Base-by-base conservation (phyloP, 2,329 filamentous ascomycete species). In the Fonsecaea nubica region DNA sequence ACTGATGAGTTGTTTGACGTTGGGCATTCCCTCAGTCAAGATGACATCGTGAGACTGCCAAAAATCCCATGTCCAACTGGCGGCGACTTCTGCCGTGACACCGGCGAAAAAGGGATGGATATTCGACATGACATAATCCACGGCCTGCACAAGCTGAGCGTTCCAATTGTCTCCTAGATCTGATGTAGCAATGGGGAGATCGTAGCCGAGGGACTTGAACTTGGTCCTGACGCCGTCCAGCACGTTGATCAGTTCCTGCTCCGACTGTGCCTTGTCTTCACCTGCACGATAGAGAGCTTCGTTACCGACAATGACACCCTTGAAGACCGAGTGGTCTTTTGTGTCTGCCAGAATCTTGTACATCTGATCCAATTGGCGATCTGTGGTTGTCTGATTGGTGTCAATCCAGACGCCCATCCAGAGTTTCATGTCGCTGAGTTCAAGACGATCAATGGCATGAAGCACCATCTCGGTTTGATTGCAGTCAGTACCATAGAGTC, bases 341-440 rank as follows among this genome's bases (percentile, higher is more conserved):
- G 75, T 74, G 8, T 77, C 71, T 40, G 94, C 89, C 15, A 98
- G 83, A 36, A 97, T 89, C 25, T 88, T 81, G 86, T 93, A 97
- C 85, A 97, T 92, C 74, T 96, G 91, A 1, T 82, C 76, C 3
- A 98, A 82, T 76, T 98, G 94, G 6, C 94, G 89, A 18, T 84
- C 80, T 75, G 95, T 97, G 65, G 94, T 97, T 0, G 92, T 96
- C 8, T 82, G 77, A 77, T 97, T 96, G 63, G 82, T 85, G 75
- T 95, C 93, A 69, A 96, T 90, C 92, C 93, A 97, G 3, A 98
- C 93, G 15, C 94, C 94, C 53, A 98, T 83, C 94, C 94, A 98
- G 69, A 98, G 83, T 78, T 96, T 96, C 82, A 96, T 88, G 62
- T 90, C 85, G 33, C 78, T 82, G 72, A 97, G 81, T 60, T 90